A percentile compares a stretch with the other conserved stretches of the same genome.
Evolutionary conservation across 1,284 basidiomycete species (phyloP).

Genomic region (Ustilago vetiveriae): DNA sequence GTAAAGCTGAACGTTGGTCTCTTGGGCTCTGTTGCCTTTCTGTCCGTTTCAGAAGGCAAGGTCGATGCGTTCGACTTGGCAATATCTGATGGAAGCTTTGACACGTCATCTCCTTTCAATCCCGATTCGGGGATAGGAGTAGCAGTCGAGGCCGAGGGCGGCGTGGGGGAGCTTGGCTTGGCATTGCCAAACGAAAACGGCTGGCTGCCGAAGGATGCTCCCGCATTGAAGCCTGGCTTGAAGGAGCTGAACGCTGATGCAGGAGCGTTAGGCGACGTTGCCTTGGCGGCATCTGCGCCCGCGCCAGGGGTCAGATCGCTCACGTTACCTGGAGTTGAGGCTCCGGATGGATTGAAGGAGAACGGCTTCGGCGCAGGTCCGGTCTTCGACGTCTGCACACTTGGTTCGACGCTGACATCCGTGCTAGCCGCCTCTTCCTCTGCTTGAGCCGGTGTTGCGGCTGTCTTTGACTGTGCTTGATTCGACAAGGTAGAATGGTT

Average conservation of each 20-base stretch:
- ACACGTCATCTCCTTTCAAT: constrained; percentile 1
- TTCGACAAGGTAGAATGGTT: constrained; percentile 17
- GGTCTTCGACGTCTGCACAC: constrained; percentile 20
- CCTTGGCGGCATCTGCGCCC: constrained; percentile 3
- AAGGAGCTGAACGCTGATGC: constrained; percentile 36
- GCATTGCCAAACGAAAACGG: constrained; percentile 37
- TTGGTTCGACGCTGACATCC: constrained; percentile 11
- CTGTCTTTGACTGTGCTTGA: constrained; percentile 1
- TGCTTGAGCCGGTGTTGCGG: constrained; percentile 5
- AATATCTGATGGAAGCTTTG: neutral
- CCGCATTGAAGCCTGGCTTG: constrained; percentile 26
- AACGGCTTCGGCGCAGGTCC: constrained; percentile 14
- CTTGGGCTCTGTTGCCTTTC: neutral
- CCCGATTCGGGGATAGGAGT: neutral
- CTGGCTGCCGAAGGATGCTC: constrained; percentile 25
- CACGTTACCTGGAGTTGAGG: no score
- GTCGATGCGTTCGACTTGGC: neutral
- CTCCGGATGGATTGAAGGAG: constrained; percentile 25
- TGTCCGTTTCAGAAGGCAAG: neutral
- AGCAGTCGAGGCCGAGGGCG: neutral
- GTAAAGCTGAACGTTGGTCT: constrained; percentile 31
- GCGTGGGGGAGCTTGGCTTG: constrained; percentile 5
- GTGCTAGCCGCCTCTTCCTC: neutral
- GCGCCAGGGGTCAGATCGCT: no score
- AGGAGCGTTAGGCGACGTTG: constrained; percentile 21